Base-by-base conservation (phyloP, 345 rosid genomes). In the Citrus sp. region DNA sequence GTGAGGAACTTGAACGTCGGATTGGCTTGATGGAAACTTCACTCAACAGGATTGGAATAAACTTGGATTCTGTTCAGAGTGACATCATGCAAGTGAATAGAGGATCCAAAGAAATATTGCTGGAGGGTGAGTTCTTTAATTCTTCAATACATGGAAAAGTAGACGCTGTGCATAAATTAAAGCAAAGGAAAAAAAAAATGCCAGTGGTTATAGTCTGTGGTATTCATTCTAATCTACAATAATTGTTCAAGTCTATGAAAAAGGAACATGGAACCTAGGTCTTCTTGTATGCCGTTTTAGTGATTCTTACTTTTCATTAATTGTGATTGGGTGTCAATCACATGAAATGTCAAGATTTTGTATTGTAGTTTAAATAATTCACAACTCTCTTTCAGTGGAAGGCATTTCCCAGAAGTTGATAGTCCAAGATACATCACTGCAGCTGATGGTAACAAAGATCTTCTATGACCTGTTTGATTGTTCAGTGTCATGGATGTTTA, bases 81-180 rank as follows among this genome's bases (percentile, higher is more conserved):
- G 93, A 97, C 85, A 80, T 97, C 77, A 88, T 94, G 89, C 98
- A 94, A 87, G 87, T 87, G 73, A 90, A 87, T 78, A 90, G 83
- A 84, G 95, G 97, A 87, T 88, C 92, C 74, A 96, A 90, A 84
- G 90, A 97, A 87, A 81, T 87, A 32, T 80, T 84, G 61, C 77
- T 91, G 34, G 97, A 89, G 83, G 85, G 98, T 94, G 80, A 87
- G 93, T 84, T 37, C 58, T 86, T 42, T 40, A n/a, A 80, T 38
- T 73, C 67, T 38, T 73, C 27, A 25, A 55, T 62, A 69, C 37
- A 25, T 75, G 40, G 40, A 27, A 74, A 75, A 79, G 1, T 25
- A 28, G 25, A 42, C 51, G 70, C 78, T 70, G 10, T 40, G 21
- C 12, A 62, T 56, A 75, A 56, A 42, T 3, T 42, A 42, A 76